phyloP scores from a whole-genome alignment of 2,329 filamentous ascomycete species.

The Chaetomium sp. region DNA sequence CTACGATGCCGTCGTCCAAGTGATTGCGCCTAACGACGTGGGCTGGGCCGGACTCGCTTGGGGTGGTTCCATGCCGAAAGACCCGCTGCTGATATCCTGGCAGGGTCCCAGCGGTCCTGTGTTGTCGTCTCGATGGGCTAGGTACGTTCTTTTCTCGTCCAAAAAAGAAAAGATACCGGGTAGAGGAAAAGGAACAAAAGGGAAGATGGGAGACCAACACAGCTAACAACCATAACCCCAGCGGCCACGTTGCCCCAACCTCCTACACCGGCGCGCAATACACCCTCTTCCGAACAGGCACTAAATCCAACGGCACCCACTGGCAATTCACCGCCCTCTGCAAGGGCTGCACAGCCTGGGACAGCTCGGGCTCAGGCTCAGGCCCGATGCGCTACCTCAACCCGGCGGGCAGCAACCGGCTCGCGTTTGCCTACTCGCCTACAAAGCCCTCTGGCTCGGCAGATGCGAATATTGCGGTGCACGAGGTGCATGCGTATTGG shows the following conservation, averaged over 20 bases:
- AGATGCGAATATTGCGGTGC: conserved; percentile 20
- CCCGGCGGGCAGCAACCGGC: conserved; percentile 25
- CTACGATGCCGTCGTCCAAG: conserved; percentile 29
- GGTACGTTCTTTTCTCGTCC: conserved; percentile 29
- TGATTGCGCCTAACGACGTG: conserved; percentile 36
- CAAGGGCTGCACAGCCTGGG: conserved; percentile 20
- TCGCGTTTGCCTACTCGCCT: conserved; percentile 26
- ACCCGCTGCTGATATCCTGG: conserved; percentile 41
- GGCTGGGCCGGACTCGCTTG: conserved; percentile 44
- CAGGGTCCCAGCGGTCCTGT: conserved; percentile 29
- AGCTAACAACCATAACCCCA: conserved; percentile 14
- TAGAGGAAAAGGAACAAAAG: background rate
- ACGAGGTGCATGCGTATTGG: conserved; percentile 27
- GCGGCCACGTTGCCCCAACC: conserved; percentile 28
- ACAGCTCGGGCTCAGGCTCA: conserved; percentile 8
- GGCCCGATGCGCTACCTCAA: conserved; percentile 19
- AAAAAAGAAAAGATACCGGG: background rate
- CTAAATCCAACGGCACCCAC: conserved; percentile 34
- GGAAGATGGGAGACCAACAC: background rate
- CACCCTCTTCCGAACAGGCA: conserved; percentile 32
- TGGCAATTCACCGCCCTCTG: conserved; percentile 37
- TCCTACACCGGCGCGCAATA: conserved; percentile 27
- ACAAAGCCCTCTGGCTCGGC: conserved; percentile 17
- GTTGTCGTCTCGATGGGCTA: conserved; percentile 38
- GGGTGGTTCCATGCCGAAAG: conserved; percentile 42